These are phyloP conservation scores for Russula compacta DNA, from an alignment of 768 basidiomycete species.

Conservation along the genomic window DNA sequence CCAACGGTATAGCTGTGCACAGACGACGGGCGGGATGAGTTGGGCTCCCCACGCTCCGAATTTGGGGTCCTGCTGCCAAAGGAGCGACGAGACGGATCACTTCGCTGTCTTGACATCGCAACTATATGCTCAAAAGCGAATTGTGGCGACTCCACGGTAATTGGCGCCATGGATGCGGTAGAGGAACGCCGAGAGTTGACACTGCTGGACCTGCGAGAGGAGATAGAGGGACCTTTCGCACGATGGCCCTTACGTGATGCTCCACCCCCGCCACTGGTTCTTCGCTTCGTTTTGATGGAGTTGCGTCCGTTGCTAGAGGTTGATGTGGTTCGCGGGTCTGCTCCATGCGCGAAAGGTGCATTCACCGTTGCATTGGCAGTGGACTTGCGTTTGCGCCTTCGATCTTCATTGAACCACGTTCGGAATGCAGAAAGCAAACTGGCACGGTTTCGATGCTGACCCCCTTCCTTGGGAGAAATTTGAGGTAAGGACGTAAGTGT, in stretches of 20 bases:
- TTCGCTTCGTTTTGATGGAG: slow-evolving; percentile 37
- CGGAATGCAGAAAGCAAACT: slow-evolving; percentile 80
- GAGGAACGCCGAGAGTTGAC: slow-evolving; percentile 79
- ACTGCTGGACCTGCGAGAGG: slow-evolving; percentile 83
- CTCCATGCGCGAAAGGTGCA: slow-evolving; percentile 5
- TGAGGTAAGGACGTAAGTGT: slow-evolving; percentile 42
- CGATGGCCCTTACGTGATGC: slow-evolving; percentile 37
- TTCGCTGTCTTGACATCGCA: slow-evolving; percentile 33
- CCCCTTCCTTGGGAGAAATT: slow-evolving; percentile 28
- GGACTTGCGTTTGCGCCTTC: slow-evolving; percentile 75
- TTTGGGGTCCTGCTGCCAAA: slow-evolving; percentile 80
- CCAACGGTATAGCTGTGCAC: slow-evolving; percentile 63
- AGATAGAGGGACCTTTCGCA: slow-evolving; percentile 59
- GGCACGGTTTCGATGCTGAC: slow-evolving; percentile 54
- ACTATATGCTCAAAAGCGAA: slow-evolving; percentile 34
- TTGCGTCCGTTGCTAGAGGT: slow-evolving; percentile 22
- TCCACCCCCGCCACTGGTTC: slow-evolving; percentile 35
- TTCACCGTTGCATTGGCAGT: slow-evolving; percentile 12
- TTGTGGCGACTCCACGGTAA: slow-evolving; percentile 48
- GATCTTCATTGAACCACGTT: slow-evolving; percentile 88
- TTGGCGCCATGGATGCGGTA: slow-evolving; percentile 37
- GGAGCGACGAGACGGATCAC: slow-evolving; percentile 55
- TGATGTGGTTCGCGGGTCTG: slow-evolving; percentile 9
- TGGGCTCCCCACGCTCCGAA: slow-evolving; percentile 70
- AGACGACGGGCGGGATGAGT: slow-evolving; percentile 70